Base-by-base conservation (phyloP, 2,329 filamentous ascomycete species). In the Monosporascus sp. region DNA sequence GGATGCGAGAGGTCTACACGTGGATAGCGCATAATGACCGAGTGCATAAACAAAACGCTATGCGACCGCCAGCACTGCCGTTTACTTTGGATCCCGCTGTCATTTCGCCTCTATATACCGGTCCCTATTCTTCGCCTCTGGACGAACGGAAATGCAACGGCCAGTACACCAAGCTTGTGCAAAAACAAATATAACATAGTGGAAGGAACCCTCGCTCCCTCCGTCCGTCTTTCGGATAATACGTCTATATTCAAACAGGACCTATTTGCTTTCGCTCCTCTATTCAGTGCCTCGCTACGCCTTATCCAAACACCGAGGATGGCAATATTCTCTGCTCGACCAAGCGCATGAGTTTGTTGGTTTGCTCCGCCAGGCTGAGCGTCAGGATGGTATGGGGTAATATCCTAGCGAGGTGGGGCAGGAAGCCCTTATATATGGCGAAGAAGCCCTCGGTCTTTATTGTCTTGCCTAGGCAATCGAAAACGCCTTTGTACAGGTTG, bases 391-490 rank as follows among this genome's bases (percentile, higher is more conserved):
- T 99, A 71, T 99, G 94, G 46, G 94, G 94, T 65, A 99, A 75
- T 65, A 99, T 97, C 64, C 94, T 81, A 35, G 94, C 91, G 60
- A 99, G 76, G 74, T 99, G 94, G 17, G 94, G 94, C 66, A 96
- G 84, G 77, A 95, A 97, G 55, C 94, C 94, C 78, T 99, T 99
- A 79, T 99, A 99, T 54, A 99, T 89, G 56, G 94, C 94, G 47
- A 97, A 74, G 50, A 96, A 65, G 22, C 94, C 94, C 70, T 99
- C 94, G 0, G 91, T 96, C 68, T 86, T 87, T 56, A 99, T 80
- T 0, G 94, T 99, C 75, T 96, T 92, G 69, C 82, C 84, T 55
- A 97, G 73, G 70, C 94, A 99, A 74, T 99, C 94, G 58, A 96
- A 89, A 5, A 95, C 90, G 54, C 92, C 89, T 62, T 82, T 86